These are phyloP conservation scores for Verruconis gallopava DNA, from an alignment of 2,329 filamentous ascomycete genomes.

Conservation along the genomic window DNA sequence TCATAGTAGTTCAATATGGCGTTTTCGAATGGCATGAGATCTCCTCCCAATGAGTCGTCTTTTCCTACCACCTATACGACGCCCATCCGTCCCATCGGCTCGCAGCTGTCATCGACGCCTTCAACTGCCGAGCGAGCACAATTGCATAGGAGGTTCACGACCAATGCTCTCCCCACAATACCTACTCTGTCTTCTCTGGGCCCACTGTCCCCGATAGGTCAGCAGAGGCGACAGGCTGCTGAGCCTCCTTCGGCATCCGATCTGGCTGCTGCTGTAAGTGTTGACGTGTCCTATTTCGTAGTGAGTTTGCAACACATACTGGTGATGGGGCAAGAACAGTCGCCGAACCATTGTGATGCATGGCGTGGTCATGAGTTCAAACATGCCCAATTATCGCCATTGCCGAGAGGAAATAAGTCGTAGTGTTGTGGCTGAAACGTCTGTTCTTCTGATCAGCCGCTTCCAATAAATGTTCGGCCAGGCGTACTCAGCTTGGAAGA, in stretches of 20 bases:
- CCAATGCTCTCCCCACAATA: constrained; percentile 67
- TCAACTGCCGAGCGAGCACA: constrained; percentile 45
- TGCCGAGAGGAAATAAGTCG: too few species aligned
- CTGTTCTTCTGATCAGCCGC: too few species aligned
- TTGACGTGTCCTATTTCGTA: too few species aligned
- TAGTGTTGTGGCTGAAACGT: too few species aligned
- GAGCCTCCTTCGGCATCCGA: constrained; percentile 39
- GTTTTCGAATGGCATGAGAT: constrained; percentile 52
- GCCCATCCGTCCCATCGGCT: constrained; percentile 49
- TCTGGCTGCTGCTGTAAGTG: constrained; percentile 39
- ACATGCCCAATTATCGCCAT: too few species aligned
- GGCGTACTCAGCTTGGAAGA: too few species aligned
- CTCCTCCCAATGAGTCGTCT: constrained; percentile 60
- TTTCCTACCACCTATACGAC: constrained; percentile 59
- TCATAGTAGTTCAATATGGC: constrained; percentile 36
- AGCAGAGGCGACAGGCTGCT: constrained; percentile 38
- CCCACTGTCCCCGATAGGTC: constrained; percentile 46
- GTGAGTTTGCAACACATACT: too few species aligned
- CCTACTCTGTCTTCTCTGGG: constrained; percentile 57
- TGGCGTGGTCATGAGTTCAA: too few species aligned
- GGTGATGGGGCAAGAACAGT: too few species aligned
- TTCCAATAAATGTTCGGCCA: too few species aligned
- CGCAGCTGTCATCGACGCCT: constrained; percentile 25
- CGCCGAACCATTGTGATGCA: too few species aligned
- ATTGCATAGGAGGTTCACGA: constrained; percentile 85